Evolutionary conservation across 2,329 filamentous ascomycete genomes (phyloP), one percentile per base, ranked within the genome.

Genomic region (Thermoascus crustaceus): DNA sequence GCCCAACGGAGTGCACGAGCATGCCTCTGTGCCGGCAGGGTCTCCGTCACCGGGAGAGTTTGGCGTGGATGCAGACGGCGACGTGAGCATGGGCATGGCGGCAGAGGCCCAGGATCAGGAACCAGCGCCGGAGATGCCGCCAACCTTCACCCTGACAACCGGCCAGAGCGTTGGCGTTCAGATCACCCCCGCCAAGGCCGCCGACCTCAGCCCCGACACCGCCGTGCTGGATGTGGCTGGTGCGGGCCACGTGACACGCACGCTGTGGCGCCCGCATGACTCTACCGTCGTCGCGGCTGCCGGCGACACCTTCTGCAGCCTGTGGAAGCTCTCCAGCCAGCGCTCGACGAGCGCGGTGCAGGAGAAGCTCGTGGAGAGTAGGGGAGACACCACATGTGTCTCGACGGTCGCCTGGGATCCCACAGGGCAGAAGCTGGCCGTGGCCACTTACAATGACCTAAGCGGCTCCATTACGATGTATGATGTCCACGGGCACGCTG

Each of bases 91-190:
- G 61, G 54, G 49, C 39, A 39, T 47, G 22, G 33, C 35, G 37
- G 41, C 44, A 40, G 50, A 47, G 30, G 44, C 43, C 25, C 45
- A 52, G 34, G 48, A 50, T 35, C 52, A 53, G 41, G 55, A 56
- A 47, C 50, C 52, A 39, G 46, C 52, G 37, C 47, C 48, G 31
- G 45, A 46, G 32, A 46, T 49, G 23, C 48, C 54, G 7, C 47
- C 53, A 34, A 50, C 54, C 20, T 57, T 58, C 39, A 68, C 65
- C 7, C 45, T 69, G 38, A 60, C 57, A 23, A 64, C 53, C 30
- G 67, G 67, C 32, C 54, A 57, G 36, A 70, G 66, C 49, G 53
- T 63, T 44, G 66, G 62, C 40, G 58, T 69, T 39, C 67, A 70
- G 51, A 68, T 64, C 46, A 54, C 55, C 33, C 62, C 66, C 50